Base-by-base conservation (phyloP, 179 eudicot genomes). In the Gypsophila paniculata region DNA sequence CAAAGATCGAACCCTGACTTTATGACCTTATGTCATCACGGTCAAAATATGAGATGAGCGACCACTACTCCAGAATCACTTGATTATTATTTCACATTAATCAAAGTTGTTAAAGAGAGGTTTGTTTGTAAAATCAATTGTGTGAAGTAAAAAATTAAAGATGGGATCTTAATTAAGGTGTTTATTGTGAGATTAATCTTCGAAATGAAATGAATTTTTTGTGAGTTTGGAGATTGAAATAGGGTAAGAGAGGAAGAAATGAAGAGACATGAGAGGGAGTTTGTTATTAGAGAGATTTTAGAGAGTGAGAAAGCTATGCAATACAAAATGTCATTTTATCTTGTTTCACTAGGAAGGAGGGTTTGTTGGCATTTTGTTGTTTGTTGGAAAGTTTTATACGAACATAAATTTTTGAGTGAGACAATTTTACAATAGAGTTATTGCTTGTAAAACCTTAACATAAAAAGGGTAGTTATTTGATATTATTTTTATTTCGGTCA, bases 131-230 rank as follows among this genome's bases (percentile, higher is more conserved):
- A n/a, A n/a, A 70, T 13, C 3, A 51, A 18, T 25, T 19, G 25
- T 15, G 14, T 26, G 7, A 53, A n/a, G 36, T 18, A 55, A 54
- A 54, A 12, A 19, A 29, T 1, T 29, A 29, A 29, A 29, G 1
- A 29, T 29, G 34, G 34, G 34, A 29, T 29, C 4, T 29, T 29
- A 29, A 4, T 78, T 53, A 68, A 57, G 53, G 1, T 69, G 3
- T 74, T 42, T 71, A 3, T 4, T 62, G 12, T 42, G 57, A 36
- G 65, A 46, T 15, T 42, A 21, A 52, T 1, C 26, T n/a, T 53
- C 60, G 39, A 65, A 66, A 58, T 34, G 70, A 53, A 61, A 70
- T 74, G 77, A 78, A n/a, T n/a, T 74, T 78, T 70, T 69, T 65
- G 14, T n/a, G 58, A 66, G 23, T 66, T 48, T 29, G 34, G 34